Conservation (phyloP, 2,329 filamentous ascomycete genomes). For the Neofusicoccum parvum region DNA sequence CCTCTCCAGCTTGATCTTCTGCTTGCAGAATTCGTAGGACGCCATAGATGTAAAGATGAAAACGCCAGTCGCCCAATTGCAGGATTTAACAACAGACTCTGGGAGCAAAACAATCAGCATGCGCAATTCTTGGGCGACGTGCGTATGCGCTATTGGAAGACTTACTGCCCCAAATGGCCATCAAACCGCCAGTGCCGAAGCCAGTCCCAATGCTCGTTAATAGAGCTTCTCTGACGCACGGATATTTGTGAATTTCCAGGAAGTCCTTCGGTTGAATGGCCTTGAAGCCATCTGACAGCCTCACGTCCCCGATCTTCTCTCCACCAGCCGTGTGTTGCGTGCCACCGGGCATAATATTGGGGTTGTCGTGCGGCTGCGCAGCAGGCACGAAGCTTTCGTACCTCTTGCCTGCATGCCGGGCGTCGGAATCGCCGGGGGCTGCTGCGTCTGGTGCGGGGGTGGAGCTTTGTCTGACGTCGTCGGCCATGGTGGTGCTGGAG, state of each 20-base stretch:
- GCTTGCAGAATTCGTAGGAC: slow-evolving; percentile 84
- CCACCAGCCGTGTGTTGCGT: slow-evolving; percentile 64
- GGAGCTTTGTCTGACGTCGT: slow-evolving; percentile 44
- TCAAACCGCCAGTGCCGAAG: slow-evolving; percentile 72
- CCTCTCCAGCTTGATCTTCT: slow-evolving; percentile 71
- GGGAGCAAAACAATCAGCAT: slow-evolving; percentile 23
- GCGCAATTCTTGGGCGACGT: slow-evolving; percentile 22
- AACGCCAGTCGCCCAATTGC: slow-evolving; percentile 82
- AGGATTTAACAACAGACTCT: slow-evolving; percentile 66
- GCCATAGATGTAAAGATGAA: slow-evolving; percentile 71
- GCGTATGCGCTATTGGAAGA: slow-evolving; percentile 21
- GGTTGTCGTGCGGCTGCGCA: slow-evolving; percentile 42
- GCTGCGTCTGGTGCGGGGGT: background rate
- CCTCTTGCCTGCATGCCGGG: background rate
- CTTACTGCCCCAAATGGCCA: slow-evolving; percentile 75
- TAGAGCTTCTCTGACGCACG: slow-evolving; percentile 81
- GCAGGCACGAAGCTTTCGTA: slow-evolving; percentile 6
- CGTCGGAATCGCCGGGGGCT: slow-evolving; percentile 4
- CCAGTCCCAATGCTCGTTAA: slow-evolving; percentile 81
- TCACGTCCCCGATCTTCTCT: slow-evolving; percentile 42
- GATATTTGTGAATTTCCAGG: slow-evolving; percentile 71
- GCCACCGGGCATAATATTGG: slow-evolving; percentile 59
- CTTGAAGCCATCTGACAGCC: slow-evolving; percentile 62
- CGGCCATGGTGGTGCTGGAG: slow-evolving; percentile 42
- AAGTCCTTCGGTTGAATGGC: slow-evolving; percentile 71